A percentile compares a stretch with the other conserved stretches of the same genome.
phyloP scores from a whole-genome alignment of 2,329 filamentous ascomycete species.

The Neonectria punicea region DNA sequence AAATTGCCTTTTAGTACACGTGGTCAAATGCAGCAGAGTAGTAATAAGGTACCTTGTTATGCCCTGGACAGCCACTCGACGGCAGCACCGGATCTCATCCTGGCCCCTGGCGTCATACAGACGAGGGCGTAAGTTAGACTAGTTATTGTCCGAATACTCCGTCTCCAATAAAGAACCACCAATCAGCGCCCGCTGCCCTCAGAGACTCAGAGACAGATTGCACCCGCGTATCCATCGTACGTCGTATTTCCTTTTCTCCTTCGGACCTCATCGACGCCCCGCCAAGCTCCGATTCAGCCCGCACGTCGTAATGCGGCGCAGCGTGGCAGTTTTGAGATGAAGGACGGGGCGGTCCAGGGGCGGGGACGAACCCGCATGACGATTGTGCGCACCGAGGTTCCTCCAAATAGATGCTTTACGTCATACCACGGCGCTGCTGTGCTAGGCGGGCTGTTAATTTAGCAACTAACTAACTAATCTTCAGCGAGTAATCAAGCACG shows the following conservation, averaged over 20 bases:
- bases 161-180: neutral
- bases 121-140: too few relatives aligned
- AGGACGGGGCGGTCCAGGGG: neutral
- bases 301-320: slow-evolving; percentile 3
- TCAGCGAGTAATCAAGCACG: too few relatives aligned
- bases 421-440: neutral
- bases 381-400: neutral
- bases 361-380: slow-evolving; percentile 10
- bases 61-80: neutral
- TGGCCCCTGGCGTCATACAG: too few relatives aligned
- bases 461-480: neutral
- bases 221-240: neutral
- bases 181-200: neutral
- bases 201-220: neutral
- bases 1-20: too few relatives aligned
- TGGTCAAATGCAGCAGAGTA: too few relatives aligned
- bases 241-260: neutral
- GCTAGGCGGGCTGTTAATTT: neutral
- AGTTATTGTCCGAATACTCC: neutral
- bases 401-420: slow-evolving; percentile 4
- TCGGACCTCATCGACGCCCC: neutral
- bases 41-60: neutral
- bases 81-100: neutral
- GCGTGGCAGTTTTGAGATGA: neutral
- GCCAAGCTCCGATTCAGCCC: neutral